These are phyloP conservation scores for Colletotrichum costaricense DNA, from an alignment of 2,329 filamentous ascomycete species.

Conservation along the genomic window DNA sequence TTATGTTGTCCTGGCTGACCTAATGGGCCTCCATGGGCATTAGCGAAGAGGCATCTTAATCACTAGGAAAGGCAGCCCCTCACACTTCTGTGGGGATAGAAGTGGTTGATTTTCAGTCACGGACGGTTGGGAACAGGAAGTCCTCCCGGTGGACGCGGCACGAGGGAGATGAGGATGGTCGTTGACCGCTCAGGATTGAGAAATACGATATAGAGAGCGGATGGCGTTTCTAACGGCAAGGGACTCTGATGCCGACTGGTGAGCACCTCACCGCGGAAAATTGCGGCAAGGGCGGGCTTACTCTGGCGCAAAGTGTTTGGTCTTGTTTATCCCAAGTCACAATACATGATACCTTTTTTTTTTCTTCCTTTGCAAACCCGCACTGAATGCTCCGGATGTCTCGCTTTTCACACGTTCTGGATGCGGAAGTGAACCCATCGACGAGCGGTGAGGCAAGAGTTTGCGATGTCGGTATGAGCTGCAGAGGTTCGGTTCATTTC, in stretches of 20 bases:
- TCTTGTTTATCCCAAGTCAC: not conserved
- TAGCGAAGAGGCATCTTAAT: not conserved
- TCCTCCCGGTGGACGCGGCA: not conserved
- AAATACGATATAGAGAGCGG: conserved; percentile 16
- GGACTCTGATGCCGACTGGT: not conserved
- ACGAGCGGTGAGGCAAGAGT: not conserved
- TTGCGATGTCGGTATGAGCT: not conserved
- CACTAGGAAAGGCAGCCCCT: not conserved
- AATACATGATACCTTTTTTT: conserved; percentile 4
- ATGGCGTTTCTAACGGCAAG: not conserved
- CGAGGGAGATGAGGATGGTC: not conserved
- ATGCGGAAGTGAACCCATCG: too few species aligned
- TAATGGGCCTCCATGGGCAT: not conserved
- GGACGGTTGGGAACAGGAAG: not conserved
- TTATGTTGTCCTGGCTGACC: not conserved
- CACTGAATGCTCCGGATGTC: not conserved
- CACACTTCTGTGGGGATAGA: too few species aligned
- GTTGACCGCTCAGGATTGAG: not conserved
- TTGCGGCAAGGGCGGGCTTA: not conserved
- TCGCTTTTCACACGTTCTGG: too few species aligned
- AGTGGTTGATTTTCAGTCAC: not conserved
- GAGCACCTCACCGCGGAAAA: not conserved
- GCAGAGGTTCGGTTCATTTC: not conserved
- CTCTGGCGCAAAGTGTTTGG: conserved; percentile 1
- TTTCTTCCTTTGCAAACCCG: too few species aligned